Evolutionary conservation across 1,139 yeast genomes (phyloP).

Genomic region (Yamadazyma kanchanaburiensis): DNA sequence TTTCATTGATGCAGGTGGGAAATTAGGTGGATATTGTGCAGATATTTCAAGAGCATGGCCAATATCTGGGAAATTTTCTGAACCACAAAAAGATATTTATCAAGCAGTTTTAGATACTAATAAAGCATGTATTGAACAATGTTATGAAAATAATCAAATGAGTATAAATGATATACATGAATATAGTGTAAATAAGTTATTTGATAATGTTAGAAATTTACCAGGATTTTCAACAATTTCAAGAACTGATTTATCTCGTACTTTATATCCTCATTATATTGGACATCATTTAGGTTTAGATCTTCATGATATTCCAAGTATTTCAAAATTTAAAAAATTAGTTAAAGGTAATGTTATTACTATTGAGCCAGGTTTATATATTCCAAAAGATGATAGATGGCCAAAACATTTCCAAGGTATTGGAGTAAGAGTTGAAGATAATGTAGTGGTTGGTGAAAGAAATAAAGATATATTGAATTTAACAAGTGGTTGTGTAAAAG

Average conservation of each 20-base stretch:
- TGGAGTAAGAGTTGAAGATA: constrained; percentile 95
- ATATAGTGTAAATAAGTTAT: constrained; percentile 56
- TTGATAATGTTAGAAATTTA: constrained; percentile 62
- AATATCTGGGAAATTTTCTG: constrained; percentile 61
- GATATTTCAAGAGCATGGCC: constrained; percentile 99
- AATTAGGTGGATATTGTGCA: constrained; percentile 90
- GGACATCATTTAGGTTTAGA: constrained; percentile 96
- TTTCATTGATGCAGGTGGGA: constrained; percentile 93
- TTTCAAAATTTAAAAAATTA: constrained; percentile 49
- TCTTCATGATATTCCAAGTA: constrained; percentile 77
- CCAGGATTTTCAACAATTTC: constrained; percentile 58
- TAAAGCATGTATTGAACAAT: constrained; percentile 68
- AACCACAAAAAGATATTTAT: constrained; percentile 80
- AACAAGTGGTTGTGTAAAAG: constrained; percentile 83
- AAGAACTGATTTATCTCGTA: constrained; percentile 48
- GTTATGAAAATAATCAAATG: constrained; percentile 48
- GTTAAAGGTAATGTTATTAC: constrained; percentile 75
- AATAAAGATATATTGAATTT: constrained; percentile 53
- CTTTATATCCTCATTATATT: constrained; percentile 86
- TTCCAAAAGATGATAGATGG: constrained; percentile 66
- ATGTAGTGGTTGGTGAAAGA: constrained; percentile 68
- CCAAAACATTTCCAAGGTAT: constrained; percentile 84
- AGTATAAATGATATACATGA: constrained; percentile 79
- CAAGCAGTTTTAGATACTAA: constrained; percentile 85
- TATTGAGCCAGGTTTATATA: constrained; percentile 91